Conservation (phyloP, 2,329 filamentous ascomycete genomes). For the Didymella keratinophila region DNA sequence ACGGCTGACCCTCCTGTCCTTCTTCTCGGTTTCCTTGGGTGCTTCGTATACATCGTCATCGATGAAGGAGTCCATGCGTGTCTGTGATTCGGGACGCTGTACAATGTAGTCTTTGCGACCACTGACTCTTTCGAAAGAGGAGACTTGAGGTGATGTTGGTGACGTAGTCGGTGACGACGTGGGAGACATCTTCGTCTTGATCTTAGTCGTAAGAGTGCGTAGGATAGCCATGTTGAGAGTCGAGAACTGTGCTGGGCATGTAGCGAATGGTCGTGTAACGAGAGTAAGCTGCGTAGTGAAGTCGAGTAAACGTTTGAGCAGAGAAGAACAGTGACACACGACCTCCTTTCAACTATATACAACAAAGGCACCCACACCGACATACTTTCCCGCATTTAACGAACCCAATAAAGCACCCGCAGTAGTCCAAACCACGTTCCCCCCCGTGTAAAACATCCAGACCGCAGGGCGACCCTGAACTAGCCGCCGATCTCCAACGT, state of each 20-base stretch:
- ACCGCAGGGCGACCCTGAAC: slow-evolving; percentile 22
- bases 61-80: slow-evolving; percentile 33
- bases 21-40: slow-evolving; percentile 30
- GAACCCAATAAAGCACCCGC: slow-evolving; percentile 23
- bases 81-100: slow-evolving; percentile 25
- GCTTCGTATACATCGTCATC: slow-evolving; percentile 24
- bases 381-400: slow-evolving; percentile 19
- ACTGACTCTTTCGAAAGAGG: slow-evolving; percentile 36
- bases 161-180: slow-evolving; percentile 35
- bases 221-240: slow-evolving; percentile 40
- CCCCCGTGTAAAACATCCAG: slow-evolving; percentile 20
- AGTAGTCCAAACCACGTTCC: slow-evolving; percentile 26
- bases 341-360: slow-evolving; percentile 20
- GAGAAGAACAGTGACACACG: slow-evolving; percentile 6
- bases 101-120: slow-evolving; percentile 31
- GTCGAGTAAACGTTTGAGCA: slow-evolving; percentile 5
- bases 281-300: background rate
- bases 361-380: slow-evolving; percentile 17
- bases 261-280: slow-evolving; percentile 8
- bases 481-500: slow-evolving; percentile 22
- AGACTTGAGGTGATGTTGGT: slow-evolving; percentile 28
- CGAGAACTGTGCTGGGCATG: slow-evolving; percentile 12
- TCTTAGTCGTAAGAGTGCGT: slow-evolving; percentile 40
- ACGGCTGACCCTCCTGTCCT: slow-evolving; percentile 37
- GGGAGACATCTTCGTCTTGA: slow-evolving; percentile 41